A percentile compares a stretch with the other conserved stretches of the same genome.
These are phyloP conservation scores for Abrus precatorius DNA, from an alignment of 306 rosid genomes.

Conservation along the genomic window DNA sequence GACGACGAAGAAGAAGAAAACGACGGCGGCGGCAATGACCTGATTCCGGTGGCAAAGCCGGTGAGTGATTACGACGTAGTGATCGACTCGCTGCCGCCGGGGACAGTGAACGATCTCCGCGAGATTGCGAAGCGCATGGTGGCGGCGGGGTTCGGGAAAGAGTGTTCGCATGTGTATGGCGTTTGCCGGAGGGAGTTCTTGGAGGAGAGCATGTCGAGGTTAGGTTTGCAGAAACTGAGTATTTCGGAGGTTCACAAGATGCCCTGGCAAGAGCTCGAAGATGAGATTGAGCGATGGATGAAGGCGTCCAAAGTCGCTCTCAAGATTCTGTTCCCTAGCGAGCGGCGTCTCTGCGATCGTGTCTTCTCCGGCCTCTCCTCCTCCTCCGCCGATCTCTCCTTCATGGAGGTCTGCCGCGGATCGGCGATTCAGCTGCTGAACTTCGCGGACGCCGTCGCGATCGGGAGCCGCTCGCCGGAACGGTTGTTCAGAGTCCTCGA, in stretches of 20 bases:
- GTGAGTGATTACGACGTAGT: constrained; percentile 75
- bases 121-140: constrained; percentile 96
- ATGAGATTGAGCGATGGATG: constrained; percentile 89
- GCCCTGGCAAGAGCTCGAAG: constrained; percentile 89
- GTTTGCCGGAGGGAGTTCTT: constrained; percentile 87
- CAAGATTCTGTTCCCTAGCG: constrained; percentile 84
- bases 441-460: constrained; percentile 83
- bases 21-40: constrained; percentile 50
- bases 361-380: constrained; percentile 77
- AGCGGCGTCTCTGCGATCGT: constrained; percentile 81
- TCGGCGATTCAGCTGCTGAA: constrained; percentile 81
- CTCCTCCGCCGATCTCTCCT: constrained; percentile 78
- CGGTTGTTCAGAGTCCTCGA: constrained; percentile 80
- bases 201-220: constrained; percentile 86
- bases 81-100: constrained; percentile 87
- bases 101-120: constrained; percentile 79
- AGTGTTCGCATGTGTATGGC: constrained; percentile 87
- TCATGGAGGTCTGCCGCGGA: constrained; percentile 94
- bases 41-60: constrained; percentile 83
- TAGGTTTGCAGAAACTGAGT: constrained; percentile 91
- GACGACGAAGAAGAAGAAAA: constrained; percentile 62
- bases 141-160: constrained; percentile 84
- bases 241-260: constrained; percentile 86
- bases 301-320: constrained; percentile 78
- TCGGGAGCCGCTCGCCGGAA: constrained; percentile 92